These are phyloP conservation scores for Zygnema cylindricum DNA, from an alignment of 139 green algal genomes.

Conservation along the genomic window DNA sequence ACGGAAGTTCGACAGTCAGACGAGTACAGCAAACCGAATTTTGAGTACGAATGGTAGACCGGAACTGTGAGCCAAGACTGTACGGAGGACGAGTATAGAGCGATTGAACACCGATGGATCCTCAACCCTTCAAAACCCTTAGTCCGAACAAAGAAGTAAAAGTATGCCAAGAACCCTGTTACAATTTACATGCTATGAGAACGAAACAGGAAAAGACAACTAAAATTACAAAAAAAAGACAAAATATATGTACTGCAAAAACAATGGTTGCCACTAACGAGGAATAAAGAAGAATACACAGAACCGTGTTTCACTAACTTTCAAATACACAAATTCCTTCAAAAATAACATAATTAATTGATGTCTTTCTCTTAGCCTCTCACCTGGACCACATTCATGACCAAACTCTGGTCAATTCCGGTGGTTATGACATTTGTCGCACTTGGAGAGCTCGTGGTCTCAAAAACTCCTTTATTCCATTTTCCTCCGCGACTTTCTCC, in stretches of 20 bases:
- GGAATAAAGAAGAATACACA: no score
- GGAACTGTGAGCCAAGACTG: not conserved
- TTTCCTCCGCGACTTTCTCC: constrained; percentile 49
- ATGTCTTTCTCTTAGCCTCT: not conserved
- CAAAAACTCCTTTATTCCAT: constrained; percentile 41
- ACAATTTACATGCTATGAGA: no score
- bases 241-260: no score
- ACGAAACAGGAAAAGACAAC: no score
- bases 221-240: no score
- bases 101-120: not conserved
- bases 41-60: not conserved
- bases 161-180: no score
- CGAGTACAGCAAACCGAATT: not conserved
- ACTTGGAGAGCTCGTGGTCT: constrained; percentile 35
- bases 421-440: not conserved
- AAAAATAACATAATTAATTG: not conserved
- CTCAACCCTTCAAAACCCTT: not conserved
- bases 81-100: not conserved
- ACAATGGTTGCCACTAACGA: no score
- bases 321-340: not conserved
- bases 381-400: constrained; percentile 52
- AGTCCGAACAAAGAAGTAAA: not conserved
- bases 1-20: not conserved
- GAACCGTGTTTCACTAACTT: not conserved
- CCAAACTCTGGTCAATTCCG: constrained; percentile 28